phyloP scores from a whole-genome alignment of 1,284 basidiomycete species.

The Schizophyllum commune region DNA sequence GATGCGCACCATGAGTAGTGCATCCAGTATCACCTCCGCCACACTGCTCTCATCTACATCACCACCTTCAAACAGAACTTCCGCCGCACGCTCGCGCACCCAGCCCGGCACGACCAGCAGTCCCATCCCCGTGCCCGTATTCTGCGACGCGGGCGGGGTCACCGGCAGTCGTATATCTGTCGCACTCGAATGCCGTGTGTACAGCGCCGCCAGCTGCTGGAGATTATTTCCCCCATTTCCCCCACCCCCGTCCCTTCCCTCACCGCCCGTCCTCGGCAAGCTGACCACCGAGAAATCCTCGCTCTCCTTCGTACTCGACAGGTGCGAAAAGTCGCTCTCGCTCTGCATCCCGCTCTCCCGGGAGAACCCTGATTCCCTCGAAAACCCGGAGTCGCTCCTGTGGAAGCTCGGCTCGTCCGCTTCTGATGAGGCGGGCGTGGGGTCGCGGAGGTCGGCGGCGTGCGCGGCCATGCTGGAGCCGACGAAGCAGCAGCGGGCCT shows the following conservation, averaged over 20 bases:
- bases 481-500: constrained; percentile 77
- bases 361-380: not conserved
- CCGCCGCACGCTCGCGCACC: constrained; percentile 86
- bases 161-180: constrained; percentile 64
- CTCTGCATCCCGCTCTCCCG: not conserved
- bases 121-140: constrained; percentile 64
- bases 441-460: constrained; percentile 20
- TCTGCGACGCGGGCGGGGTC: constrained; percentile 53
- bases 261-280: not conserved
- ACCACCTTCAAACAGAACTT: constrained; percentile 86
- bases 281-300: constrained; percentile 38
- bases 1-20: constrained; percentile 60
- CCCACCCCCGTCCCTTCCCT: not conserved
- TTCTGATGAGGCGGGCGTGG: constrained; percentile 32
- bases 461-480: constrained; percentile 34
- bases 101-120: constrained; percentile 88
- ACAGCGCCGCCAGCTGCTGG: constrained; percentile 60
- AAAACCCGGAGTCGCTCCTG: constrained; percentile 10
- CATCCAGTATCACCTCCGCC: constrained; percentile 72
- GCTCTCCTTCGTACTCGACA: constrained; percentile 35
- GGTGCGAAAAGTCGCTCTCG: constrained; percentile 57
- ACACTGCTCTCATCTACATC: constrained; percentile 80
- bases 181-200: constrained; percentile 65
- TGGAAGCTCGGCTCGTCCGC: constrained; percentile 26
- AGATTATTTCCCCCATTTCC: constrained; percentile 39